Base-by-base conservation (phyloP, 768 basidiomycete genomes). In the Melanogaster broomeanus region DNA sequence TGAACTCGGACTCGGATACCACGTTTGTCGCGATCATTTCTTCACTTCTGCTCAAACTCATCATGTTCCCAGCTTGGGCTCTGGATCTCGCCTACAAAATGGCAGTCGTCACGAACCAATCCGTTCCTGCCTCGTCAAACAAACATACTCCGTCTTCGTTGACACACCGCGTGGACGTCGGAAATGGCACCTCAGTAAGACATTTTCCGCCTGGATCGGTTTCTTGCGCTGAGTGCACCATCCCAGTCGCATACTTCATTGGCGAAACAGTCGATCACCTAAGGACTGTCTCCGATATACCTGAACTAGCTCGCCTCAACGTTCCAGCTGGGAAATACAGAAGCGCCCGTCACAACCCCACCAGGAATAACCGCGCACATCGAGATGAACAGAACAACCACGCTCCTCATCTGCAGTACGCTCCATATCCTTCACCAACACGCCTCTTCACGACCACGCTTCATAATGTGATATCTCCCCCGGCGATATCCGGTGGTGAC, bases 181-280 rank as follows among this genome's bases (percentile, higher is more conserved):
- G 56, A 91, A 91, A 60, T 90, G 88, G 88, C 88, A 91, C 59
- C 75, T 91, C 28, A 90, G 88, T 89, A 65, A 46, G 85, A 70
- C 35, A 13, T 51, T 40, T 55, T 58, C 21, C 44, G 48, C 41
- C 31, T 33, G n/a, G 13, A 40, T 40, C 48, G 42, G 42, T 15
- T 9, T 31, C 33, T 51, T 25, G 35, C 13, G 12, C 47, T 58
- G 19, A 60, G 42, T 19, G 19, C 25, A 21, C 24, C 27, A 24
- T 42, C 45, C 10, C 58, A 91, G 88, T 89, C 59, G 89, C 89
- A 9, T 91, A 91, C 69, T 90, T 84, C 61, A 87, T 84, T 0
- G 77, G 82, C 37, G 82, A 85, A 27, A 80, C 83, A 0, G 64
- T 82, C 28, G 75, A 84, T 45, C 70, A 72, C 45, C 74, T 91